Base-by-base conservation (phyloP, 495 filamentous ascomycete species). In the Neurospora hispaniola region DNA sequence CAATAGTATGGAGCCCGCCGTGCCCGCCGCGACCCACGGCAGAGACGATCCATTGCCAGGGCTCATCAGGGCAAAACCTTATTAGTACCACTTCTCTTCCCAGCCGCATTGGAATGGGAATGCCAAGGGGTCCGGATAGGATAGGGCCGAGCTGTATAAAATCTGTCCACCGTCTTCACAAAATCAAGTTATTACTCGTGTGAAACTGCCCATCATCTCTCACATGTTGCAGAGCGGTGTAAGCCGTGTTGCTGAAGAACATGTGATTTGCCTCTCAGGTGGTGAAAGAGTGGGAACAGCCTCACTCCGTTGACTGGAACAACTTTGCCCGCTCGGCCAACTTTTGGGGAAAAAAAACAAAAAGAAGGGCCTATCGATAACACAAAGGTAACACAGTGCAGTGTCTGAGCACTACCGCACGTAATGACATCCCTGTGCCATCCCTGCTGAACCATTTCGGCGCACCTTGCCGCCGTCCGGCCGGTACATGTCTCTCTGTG, bases 311-410 rank as follows among this genome's bases (percentile, higher is more conserved):
- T 62, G 54, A 66, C 54, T 66, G 54, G 12, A 18, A 66, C 54
- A 18, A 66, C 54, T 66, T 6, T 5, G 27, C 35, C 54, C 54
- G 54, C 54, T 66, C 54, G 54, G 54, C 54, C 54, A 66, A 66
- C 54, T 7, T 35, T 18, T 9, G 27, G 27, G 27, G 27, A 2
- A 31, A 31, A 31, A 31, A 4, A 38, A 38, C 27, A 38, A 66
- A 66, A 38, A 66, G 54, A 66, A 66, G 54, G 54, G 54, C 54
- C 54, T 66, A 66, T 66, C 54, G 54, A 66, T 66, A 66, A 66
- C 54, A 35, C 27, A 18, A 18, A 66, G 27, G 54, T 66, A 66
- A 66, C 54, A 66, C 54, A 66, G 54, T 66, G 27, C 54, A 62
- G 11, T 14, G 48, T 59, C 20, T 20, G 9, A 66, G 54, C 54